Evolutionary conservation across 768 basidiomycete species (phyloP).

Genomic region (Boletus vinaceobasis): DNA sequence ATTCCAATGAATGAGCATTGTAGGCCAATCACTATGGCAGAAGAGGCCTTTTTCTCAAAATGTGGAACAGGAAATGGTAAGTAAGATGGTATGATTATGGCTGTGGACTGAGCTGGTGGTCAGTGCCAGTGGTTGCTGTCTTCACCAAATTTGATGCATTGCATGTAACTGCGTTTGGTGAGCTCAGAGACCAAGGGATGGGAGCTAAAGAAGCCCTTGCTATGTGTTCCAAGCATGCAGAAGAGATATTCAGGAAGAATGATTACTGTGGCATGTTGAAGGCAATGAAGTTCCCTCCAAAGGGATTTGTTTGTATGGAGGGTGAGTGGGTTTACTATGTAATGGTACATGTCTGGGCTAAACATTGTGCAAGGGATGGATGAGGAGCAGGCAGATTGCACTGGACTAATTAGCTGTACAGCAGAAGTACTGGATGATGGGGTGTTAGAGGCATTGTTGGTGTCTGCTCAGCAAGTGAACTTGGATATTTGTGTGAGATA

Average conservation of each 20-base stretch:
- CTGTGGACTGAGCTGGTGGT: background rate
- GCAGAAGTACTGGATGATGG: too few species aligned
- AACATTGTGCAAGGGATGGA: too few species aligned
- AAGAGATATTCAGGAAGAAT: background rate
- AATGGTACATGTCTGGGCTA: too few species aligned
- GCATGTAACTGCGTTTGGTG: constrained; percentile 16
- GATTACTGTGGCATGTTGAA: background rate
- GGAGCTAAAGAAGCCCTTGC: background rate
- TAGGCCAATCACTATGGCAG: constrained; percentile 28
- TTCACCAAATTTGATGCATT: constrained; percentile 39
- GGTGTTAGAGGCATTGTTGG: too few species aligned
- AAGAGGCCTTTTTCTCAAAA: constrained; percentile 28
- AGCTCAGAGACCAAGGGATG: constrained; percentile 8
- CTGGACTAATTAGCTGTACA: too few species aligned
- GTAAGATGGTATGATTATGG: background rate
- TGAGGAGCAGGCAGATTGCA: too few species aligned
- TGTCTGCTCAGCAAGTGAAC: too few species aligned
- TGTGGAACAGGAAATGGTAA: constrained; percentile 11
- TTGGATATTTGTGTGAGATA: too few species aligned
- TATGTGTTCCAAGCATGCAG: constrained; percentile 14
- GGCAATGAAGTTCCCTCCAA: background rate
- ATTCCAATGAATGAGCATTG: background rate
- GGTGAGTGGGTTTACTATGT: background rate
- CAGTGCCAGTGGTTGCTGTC: constrained; percentile 39
- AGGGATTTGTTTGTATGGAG: background rate